Evolutionary conservation across 371 early-diverging fungal genomes (phyloP).

Genomic region (Mortierella sp.): DNA sequence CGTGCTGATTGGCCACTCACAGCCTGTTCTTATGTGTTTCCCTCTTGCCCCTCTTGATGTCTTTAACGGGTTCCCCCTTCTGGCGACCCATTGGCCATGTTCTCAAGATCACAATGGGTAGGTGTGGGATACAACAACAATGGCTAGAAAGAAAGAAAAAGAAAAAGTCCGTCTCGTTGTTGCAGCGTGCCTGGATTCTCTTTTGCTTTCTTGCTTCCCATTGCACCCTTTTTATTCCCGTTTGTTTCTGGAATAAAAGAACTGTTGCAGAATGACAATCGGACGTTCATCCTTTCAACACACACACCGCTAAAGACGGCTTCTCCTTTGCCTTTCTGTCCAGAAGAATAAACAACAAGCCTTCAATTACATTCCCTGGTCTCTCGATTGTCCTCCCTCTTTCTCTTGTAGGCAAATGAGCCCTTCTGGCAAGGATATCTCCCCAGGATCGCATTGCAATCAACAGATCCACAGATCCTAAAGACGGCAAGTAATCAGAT

Average conservation of each 20-base stretch:
- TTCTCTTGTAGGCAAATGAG: background rate
- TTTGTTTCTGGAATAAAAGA: background rate
- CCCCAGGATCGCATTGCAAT: background rate
- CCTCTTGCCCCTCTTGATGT: background rate
- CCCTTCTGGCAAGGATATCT: background rate
- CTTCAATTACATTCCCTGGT: background rate
- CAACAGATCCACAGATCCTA: background rate
- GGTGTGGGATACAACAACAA: background rate
- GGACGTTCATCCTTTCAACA: background rate
- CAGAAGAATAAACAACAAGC: background rate
- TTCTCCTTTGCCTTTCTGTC: background rate
- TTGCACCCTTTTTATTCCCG: too few species aligned
- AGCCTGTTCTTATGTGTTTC: background rate
- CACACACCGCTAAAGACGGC: background rate
- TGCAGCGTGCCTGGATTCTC: background rate
- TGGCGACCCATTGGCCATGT: slow-evolving; percentile 18
- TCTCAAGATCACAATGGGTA: background rate
- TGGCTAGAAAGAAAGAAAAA: too few species aligned
- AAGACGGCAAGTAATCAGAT: background rate
- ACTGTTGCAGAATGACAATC: background rate
- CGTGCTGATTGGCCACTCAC: slow-evolving; percentile 3
- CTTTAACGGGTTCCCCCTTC: background rate
- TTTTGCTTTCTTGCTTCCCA: background rate
- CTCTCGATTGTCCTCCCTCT: background rate
- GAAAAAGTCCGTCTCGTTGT: background rate